A percentile compares a stretch with the other conserved stretches of the same genome.
Evolutionary conservation across 257 asterid species (phyloP).

Genomic region (Dorcoceras hygrometricum): DNA sequence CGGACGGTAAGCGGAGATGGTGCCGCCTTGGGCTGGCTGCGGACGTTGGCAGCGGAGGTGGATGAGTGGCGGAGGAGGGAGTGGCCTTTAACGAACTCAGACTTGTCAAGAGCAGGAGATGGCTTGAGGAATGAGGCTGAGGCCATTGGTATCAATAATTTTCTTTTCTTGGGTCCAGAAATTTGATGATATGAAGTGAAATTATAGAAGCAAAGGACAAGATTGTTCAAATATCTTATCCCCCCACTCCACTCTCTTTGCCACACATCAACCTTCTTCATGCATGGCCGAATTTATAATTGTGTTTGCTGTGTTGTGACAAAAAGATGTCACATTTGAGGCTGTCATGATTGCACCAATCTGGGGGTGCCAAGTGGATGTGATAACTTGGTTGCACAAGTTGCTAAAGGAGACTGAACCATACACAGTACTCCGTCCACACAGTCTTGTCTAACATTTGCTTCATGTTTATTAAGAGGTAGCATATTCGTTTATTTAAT

Average conservation of each 20-base stretch:
- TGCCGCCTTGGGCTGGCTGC: constrained; percentile 22
- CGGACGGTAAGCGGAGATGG: constrained; percentile 49
- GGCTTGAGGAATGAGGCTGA: constrained; percentile 85
- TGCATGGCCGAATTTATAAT: constrained; percentile 35
- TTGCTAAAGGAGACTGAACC: constrained; percentile 39
- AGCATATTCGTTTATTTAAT: neutral
- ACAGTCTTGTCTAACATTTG: neutral
- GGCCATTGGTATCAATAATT: constrained; percentile 49
- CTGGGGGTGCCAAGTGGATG: constrained; percentile 34
- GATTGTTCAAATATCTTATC: constrained; percentile 47
- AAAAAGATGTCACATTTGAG: constrained; percentile 65
- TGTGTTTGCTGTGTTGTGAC: constrained; percentile 17
- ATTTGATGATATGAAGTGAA: constrained; percentile 2
- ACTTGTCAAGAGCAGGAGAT: constrained; percentile 67
- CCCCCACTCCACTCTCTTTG: constrained; percentile 38
- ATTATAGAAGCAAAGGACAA: constrained; percentile 19
- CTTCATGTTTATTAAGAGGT: neutral
- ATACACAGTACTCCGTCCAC: constrained; percentile 13
- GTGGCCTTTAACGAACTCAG: constrained; percentile 77
- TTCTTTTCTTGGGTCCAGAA: neutral
- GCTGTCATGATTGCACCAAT: constrained; percentile 61
- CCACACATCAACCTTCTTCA: constrained; percentile 36
- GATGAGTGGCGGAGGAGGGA: constrained; percentile 63
- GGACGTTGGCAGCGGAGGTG: constrained; percentile 20
- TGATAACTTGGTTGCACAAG: constrained; percentile 29